phyloP scores from a whole-genome alignment of 805 yeast species.

The Metschnikowia proteae region DNA sequence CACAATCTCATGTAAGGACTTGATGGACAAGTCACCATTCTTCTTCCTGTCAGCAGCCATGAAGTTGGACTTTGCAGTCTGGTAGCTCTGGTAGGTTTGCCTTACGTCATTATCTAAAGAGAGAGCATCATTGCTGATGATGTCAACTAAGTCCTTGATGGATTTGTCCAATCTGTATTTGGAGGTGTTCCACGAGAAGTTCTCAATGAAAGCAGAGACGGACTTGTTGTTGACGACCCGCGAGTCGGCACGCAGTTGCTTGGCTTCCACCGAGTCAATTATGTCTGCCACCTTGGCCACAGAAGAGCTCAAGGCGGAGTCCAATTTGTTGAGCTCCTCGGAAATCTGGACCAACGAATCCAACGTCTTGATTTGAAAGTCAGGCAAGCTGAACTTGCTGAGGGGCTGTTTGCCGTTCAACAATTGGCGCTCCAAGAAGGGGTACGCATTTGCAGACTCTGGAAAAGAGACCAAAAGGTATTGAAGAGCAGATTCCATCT shows the following conservation, averaged over 20 bases:
- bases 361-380: conserved; percentile 89
- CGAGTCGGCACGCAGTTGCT: conserved; percentile 23
- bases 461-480: conserved; percentile 60
- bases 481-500: conserved; percentile 36
- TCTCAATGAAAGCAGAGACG: conserved; percentile 63
- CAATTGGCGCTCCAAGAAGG: conserved; percentile 55
- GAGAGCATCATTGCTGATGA: conserved; percentile 71
- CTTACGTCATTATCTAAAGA: conserved; percentile 84
- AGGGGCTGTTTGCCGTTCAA: conserved; percentile 59
- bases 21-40: conserved; percentile 88
- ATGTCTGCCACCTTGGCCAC: conserved; percentile 76
- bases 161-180: conserved; percentile 84
- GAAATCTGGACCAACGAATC: conserved; percentile 87
- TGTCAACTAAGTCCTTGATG: conserved; percentile 65
- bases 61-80: conserved; percentile 76
- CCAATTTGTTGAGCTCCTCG: conserved; percentile 83
- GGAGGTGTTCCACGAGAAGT: conserved; percentile 83
- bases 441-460: conserved; percentile 42
- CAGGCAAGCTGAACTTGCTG: conserved; percentile 62
- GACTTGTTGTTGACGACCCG: conserved; percentile 41
- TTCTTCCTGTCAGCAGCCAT: conserved; percentile 89
- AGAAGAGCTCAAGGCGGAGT: conserved; percentile 67
- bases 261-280: conserved; percentile 38
- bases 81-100: conserved; percentile 68
- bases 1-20: conserved; percentile 86